These are phyloP conservation scores for Cajanus cajan DNA, from an alignment of 306 rosid genomes.

Conservation along the genomic window DNA sequence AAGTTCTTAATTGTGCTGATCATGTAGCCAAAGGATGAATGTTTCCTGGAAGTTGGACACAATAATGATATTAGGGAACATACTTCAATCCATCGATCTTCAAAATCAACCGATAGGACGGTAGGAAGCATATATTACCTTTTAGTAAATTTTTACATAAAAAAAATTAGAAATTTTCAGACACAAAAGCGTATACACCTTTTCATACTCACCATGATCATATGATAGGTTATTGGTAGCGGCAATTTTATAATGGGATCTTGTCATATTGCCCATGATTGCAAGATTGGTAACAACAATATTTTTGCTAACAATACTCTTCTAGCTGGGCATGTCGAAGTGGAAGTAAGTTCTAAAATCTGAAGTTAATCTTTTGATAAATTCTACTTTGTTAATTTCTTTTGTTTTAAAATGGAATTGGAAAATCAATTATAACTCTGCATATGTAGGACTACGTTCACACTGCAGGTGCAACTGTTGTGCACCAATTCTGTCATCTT, in stretches of 20 bases:
- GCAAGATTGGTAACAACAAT: slow-evolving; percentile 75
- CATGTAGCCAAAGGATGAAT: slow-evolving; percentile 77
- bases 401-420: slow-evolving; percentile 7
- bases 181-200: not conserved
- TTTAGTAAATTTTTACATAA: not conserved
- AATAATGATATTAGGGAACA: slow-evolving; percentile 82
- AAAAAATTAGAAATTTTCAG: not conserved
- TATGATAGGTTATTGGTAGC: slow-evolving; percentile 73
- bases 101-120: slow-evolving; percentile 75
- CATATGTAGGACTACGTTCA: slow-evolving; percentile 75
- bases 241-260: slow-evolving; percentile 95
- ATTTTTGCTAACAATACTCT: slow-evolving; percentile 89
- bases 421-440: slow-evolving; percentile 29
- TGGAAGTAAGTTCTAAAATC: slow-evolving; percentile 60
- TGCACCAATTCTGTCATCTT: slow-evolving; percentile 91
- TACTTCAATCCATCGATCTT: slow-evolving; percentile 86
- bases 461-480: slow-evolving; percentile 80
- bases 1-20: slow-evolving; percentile 19
- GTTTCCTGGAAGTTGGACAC: slow-evolving; percentile 86
- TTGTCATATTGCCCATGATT: slow-evolving; percentile 95
- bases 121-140: slow-evolving; percentile 38
- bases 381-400: not conserved
- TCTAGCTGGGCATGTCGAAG: slow-evolving; percentile 87
- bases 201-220: slow-evolving; percentile 24
- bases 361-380: not conserved